phyloP scores from a whole-genome alignment of 257 asterid genomes.

The Solanum raphanifolium region DNA sequence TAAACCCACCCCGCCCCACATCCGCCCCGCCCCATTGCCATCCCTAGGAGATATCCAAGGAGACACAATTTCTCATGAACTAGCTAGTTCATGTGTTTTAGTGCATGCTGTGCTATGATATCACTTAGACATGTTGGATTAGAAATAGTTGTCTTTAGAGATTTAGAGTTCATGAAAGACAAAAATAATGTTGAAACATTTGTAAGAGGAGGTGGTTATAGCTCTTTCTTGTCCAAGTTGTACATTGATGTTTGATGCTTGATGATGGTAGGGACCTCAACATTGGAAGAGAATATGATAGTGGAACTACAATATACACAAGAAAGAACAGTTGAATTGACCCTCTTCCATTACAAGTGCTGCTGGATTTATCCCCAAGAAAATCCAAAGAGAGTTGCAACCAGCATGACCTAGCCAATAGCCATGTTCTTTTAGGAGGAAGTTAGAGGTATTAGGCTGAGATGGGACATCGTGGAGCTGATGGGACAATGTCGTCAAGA shows the following conservation, averaged over 20 bases:
- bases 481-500: neutral
- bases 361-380: neutral
- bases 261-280: slow-evolving; percentile 7
- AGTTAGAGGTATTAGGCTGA: neutral
- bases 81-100: neutral
- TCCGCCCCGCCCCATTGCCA: too few relatives aligned
- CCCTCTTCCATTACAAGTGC: slow-evolving; percentile 5
- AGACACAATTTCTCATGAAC: neutral
- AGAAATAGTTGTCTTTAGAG: neutral
- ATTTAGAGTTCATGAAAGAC: neutral
- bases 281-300: slow-evolving; percentile 10
- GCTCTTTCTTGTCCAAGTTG: slow-evolving; percentile 1
- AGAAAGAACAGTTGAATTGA: slow-evolving; percentile 7
- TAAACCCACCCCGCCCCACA: too few relatives aligned
- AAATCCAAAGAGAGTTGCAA: neutral
- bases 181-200: neutral
- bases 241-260: neutral
- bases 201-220: neutral
- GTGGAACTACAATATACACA: neutral
- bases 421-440: neutral
- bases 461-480: neutral
- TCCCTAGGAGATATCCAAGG: neutral
- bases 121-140: slow-evolving; percentile 5
- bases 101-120: slow-evolving; percentile 4
- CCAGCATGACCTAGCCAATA: neutral